Conservation (phyloP, 257 asterid species). For the Solanum piurae region DNA sequence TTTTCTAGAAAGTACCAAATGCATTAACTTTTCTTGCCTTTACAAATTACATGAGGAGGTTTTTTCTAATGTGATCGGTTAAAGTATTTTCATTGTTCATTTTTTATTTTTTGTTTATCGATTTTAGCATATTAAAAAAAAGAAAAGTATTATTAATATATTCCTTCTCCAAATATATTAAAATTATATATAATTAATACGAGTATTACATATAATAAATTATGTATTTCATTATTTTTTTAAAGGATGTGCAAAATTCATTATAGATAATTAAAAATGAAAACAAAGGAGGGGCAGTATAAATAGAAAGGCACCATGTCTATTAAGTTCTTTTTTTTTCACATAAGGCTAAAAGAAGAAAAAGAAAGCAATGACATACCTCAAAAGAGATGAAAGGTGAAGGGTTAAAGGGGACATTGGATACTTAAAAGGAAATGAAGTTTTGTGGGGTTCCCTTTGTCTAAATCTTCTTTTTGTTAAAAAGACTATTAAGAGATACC, state of each 20-base stretch:
- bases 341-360: neutral
- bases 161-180: neutral
- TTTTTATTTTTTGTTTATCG: no score
- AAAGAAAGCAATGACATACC: constrained; percentile 13
- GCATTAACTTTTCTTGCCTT: neutral
- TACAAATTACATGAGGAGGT: neutral
- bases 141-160: no score
- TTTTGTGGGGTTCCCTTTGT: constrained; percentile 62
- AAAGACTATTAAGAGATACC: constrained; percentile 16
- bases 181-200: no score
- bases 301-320: constrained; percentile 3
- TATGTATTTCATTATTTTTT: no score
- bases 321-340: neutral
- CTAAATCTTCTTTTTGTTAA: constrained; percentile 17
- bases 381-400: constrained; percentile 51
- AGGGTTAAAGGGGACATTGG: constrained; percentile 48
- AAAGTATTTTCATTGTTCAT: neutral
- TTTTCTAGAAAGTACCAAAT: neutral
- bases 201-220: no score
- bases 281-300: constrained; percentile 1
- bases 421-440: constrained; percentile 47
- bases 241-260: neutral
- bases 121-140: no score
- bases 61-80: neutral
- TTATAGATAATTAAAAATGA: neutral